phyloP scores from a whole-genome alignment of 192 early-diverging fungal species.

The Glomus cerebriforme region DNA sequence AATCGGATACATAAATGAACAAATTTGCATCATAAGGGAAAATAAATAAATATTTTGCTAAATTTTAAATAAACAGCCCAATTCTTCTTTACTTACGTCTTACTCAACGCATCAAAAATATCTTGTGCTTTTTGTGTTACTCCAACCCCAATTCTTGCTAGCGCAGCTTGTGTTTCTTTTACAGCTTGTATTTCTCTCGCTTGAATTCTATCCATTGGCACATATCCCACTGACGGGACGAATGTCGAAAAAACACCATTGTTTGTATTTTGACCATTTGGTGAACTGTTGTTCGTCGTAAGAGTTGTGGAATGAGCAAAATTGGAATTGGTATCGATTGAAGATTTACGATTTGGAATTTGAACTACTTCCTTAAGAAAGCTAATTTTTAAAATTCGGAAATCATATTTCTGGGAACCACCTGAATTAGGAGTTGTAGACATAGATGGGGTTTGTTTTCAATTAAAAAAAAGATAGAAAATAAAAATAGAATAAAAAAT shows the following conservation, averaged over 20 bases:
- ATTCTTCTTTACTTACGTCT: conserved; percentile 56
- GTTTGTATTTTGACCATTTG: conserved; percentile 24
- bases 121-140: conserved; percentile 74
- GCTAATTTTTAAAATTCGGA: conserved; percentile 61
- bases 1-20: not conserved
- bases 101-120: conserved; percentile 79
- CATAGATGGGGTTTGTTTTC: conserved; percentile 43
- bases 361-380: conserved; percentile 59
- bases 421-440: conserved; percentile 5
- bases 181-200: conserved; percentile 54
- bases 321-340: conserved; percentile 13
- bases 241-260: conserved; percentile 40
- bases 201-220: conserved; percentile 58
- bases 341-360: conserved; percentile 29
- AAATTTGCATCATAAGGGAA: not conserved
- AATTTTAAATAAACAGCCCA: not conserved
- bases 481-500: too few relatives aligned
- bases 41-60: conserved; percentile 5
- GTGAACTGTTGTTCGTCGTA: not conserved
- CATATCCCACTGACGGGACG: conserved; percentile 43
- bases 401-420: conserved; percentile 45
- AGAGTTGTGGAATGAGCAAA: not conserved
- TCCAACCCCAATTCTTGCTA: conserved; percentile 74
- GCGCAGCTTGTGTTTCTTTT: conserved; percentile 46
- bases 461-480: conserved; percentile 11